A percentile compares a stretch with the other conserved stretches of the same genome.
Evolutionary conservation across 1,284 basidiomycete species (phyloP).

Genomic region (Microbotryum scabiosae): DNA sequence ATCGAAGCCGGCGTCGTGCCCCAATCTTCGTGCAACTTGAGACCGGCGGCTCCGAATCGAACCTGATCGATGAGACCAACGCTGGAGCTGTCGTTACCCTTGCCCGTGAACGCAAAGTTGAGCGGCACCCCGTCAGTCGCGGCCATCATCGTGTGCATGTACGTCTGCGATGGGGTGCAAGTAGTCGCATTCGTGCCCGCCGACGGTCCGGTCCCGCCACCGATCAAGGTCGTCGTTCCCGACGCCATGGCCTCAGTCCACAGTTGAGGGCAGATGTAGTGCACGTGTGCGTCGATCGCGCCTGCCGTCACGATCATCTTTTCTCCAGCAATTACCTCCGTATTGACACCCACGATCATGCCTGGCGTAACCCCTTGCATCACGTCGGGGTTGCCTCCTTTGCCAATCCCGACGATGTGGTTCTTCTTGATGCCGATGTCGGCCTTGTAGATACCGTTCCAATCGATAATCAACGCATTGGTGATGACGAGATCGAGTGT

Average conservation of each 20-base stretch:
- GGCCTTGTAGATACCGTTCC: conserved; percentile 96
- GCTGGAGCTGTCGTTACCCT: conserved; percentile 77
- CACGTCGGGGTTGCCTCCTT: conserved; percentile 91
- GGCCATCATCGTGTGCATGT: conserved; percentile 76
- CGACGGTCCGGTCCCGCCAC: conserved; percentile 73
- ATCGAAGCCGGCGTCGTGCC: conserved; percentile 84
- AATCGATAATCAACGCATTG: conserved; percentile 89
- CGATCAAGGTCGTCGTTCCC: conserved; percentile 40
- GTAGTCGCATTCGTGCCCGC: conserved; percentile 89
- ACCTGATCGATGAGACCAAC: conserved; percentile 69
- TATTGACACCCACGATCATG: conserved; percentile 75
- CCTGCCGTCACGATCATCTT: conserved; percentile 90
- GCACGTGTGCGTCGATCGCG: conserved; percentile 72
- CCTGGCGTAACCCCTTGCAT: conserved; percentile 71
- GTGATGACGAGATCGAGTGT: conserved; percentile 87
- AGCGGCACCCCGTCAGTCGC: conserved; percentile 82
- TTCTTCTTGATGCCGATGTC: conserved; percentile 80
- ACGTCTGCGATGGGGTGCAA: conserved; percentile 81
- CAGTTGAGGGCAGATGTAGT: conserved; percentile 89
- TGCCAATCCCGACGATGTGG: conserved; percentile 78
- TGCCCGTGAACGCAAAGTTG: conserved; percentile 61
- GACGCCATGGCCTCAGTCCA: conserved; percentile 50
- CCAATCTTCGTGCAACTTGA: conserved; percentile 99
- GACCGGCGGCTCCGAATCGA: conserved; percentile 74
- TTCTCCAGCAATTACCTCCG: conserved; percentile 92